Evolutionary conservation across 345 rosid genomes (phyloP), one percentile per base, ranked within the genome.

Genomic region (Salix suchowensis): DNA sequence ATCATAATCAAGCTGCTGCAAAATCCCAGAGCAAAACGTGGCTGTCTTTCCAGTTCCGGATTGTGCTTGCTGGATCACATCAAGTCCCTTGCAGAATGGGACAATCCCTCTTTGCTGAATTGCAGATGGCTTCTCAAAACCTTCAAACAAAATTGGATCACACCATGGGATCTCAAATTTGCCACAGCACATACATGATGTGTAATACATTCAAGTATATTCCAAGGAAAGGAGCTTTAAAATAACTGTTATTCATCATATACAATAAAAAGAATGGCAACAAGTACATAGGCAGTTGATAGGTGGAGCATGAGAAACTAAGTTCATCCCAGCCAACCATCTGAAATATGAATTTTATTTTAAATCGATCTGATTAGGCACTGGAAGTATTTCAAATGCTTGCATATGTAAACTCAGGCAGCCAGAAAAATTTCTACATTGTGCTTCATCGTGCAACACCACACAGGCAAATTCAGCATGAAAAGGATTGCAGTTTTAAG

Each of bases 61-160:
- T 15, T 79, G 82, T 62, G 81, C 81, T 32, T 78, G 81, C 18
- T 78, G 81, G 39, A 78, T 78, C 8, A 78, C 81, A 78, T 78
- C 82, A 46, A 80, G 73, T 67, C 81, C 81, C 76, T 79, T 54
- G 73, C 72, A 75, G 70, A 76, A 76, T 40, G 79, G 83, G 36
- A 80, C 79, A 30, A 80, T 80, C 13, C 83, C 83, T 36, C 79
- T 76, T 60, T 76, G 77, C 65, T 80, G 83, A 37, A 80, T 80
- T 36, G 83, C 76, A 55, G 79, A 80, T n/a, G 79, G 83, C 79
- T 80, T 80, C 76, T 80, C 83, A 58, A 76, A 80, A 80, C 83
- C 77, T 78, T 44, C 26, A 58, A 60, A 44, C 1, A 48, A 74
- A 67, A 40, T 26, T 16, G 28, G 30, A 26, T 68, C 18, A 32